Percentiles rank a stretch among this genome's conserved stretches.
Evolutionary conservation across 768 basidiomycete species (phyloP).

Genomic region (Pulveroboletus sp.): DNA sequence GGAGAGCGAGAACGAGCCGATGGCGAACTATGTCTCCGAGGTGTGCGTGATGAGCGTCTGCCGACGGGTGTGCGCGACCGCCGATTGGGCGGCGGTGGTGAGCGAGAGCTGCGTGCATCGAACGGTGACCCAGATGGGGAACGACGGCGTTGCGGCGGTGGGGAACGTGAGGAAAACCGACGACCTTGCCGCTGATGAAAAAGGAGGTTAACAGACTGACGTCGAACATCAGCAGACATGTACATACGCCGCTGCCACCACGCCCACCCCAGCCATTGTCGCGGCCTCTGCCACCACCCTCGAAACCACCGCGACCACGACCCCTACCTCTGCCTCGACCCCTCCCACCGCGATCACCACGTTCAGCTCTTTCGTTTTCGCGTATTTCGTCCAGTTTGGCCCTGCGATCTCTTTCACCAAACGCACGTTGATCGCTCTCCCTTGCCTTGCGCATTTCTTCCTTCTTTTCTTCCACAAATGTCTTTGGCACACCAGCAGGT

Average conservation of each 20-base stretch:
- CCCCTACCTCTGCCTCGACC: slow-evolving; percentile 60
- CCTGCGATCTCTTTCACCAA: slow-evolving; percentile 70
- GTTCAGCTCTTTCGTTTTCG: slow-evolving; percentile 49
- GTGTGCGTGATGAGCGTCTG: slow-evolving; percentile 31
- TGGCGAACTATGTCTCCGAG: slow-evolving; percentile 30
- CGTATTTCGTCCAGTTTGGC: slow-evolving; percentile 64
- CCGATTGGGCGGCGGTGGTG: slow-evolving; percentile 31
- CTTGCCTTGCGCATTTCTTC: slow-evolving; percentile 75
- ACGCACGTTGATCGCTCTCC: slow-evolving; percentile 56
- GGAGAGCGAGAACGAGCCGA: slow-evolving; percentile 32
- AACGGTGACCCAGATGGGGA: slow-evolving; percentile 34
- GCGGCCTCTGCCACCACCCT: slow-evolving; percentile 45
- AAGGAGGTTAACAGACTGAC: slow-evolving; percentile 5
- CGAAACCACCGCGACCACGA: slow-evolving; percentile 45
- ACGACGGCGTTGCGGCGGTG: slow-evolving; percentile 47
- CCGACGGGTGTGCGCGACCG: slow-evolving; percentile 40
- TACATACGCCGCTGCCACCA: slow-evolving; percentile 5
- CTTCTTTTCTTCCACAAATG: slow-evolving; percentile 90
- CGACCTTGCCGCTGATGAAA: slow-evolving; percentile 40
- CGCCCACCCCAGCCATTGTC: slow-evolving; percentile 65
- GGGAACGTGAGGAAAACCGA: slow-evolving; percentile 41
- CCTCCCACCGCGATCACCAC: slow-evolving; percentile 41
- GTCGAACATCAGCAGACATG: slow-evolving; percentile 5
- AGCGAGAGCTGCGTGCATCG: slow-evolving; percentile 38
- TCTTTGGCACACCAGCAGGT: slow-evolving; percentile 82